These are phyloP conservation scores for Durio zibethinus DNA, from an alignment of 345 rosid genomes.

Conservation along the genomic window DNA sequence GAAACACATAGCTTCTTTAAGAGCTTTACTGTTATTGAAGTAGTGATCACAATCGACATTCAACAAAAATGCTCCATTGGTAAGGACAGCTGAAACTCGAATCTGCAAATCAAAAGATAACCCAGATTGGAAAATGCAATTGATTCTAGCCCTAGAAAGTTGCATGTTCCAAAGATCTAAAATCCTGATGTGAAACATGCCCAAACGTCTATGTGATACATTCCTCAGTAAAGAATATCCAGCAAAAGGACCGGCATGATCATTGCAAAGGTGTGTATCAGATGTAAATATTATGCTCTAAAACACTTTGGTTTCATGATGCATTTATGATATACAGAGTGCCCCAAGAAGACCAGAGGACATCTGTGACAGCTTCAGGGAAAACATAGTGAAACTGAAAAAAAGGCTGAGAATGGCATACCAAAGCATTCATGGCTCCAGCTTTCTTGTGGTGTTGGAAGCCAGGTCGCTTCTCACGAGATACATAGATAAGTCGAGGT, in stretches of 20 bases:
- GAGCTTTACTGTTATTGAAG: slow-evolving; percentile 98
- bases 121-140: slow-evolving; percentile 19
- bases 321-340: not conserved
- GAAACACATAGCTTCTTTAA: slow-evolving; percentile 99
- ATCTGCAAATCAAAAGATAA: slow-evolving; percentile 51
- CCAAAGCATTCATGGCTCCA: slow-evolving; percentile 99
- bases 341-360: not conserved
- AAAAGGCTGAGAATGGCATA: slow-evolving; percentile 33
- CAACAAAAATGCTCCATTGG: slow-evolving; percentile 97
- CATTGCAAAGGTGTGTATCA: not conserved
- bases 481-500: slow-evolving; percentile 98
- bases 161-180: not conserved
- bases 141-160: not conserved
- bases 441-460: slow-evolving; percentile 99
- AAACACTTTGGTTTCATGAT: not conserved
- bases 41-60: slow-evolving; percentile 99
- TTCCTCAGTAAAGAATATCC: not conserved
- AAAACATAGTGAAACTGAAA: not conserved
- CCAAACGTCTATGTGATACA: not conserved
- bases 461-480: slow-evolving; percentile 99
- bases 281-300: not conserved
- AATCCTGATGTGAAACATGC: not conserved
- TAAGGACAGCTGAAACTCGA: slow-evolving; percentile 97
- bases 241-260: not conserved
- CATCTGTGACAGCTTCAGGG: not conserved